Base-by-base conservation (phyloP, 306 rosid genomes). In the Inga oerstediana region DNA sequence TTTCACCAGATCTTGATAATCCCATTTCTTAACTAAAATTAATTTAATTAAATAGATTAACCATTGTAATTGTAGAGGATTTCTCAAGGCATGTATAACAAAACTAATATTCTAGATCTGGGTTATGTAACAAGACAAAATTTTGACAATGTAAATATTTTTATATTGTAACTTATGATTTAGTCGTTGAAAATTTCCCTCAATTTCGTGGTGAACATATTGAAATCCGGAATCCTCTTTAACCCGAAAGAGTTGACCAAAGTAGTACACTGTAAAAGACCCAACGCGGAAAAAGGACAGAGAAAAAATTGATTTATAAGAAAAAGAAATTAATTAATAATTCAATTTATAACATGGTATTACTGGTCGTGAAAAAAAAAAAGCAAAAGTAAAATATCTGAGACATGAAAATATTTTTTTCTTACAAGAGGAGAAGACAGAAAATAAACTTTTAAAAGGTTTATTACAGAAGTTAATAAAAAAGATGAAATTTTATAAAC, bases 21-120 rank as follows among this genome's bases (percentile, higher is more conserved):
- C 68, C 35, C 12, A 24, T 62, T 62, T 12, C 37, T 30, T 24
- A 10, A 12, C 30, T 27, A 0, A 61, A 61, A 61, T 22, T 61
- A 61, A 61, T 61, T 10, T 3, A 24, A 24, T 24, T 3, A 3
- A 24, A 24, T 24, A 61, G 67, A 27, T 62, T 62, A 62, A 62
- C 16, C 37, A 10, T 62, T 27, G 2, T 11, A 10, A 62, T 24
- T 10, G 68, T 3, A 24, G 46, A 32, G 12, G 68, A 79, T 59
- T 69, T 43, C 59, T 72, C 43, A 58, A 43, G 8, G 78, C 67
- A 48, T 52, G 66, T 4, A 54, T 54, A 54, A 54, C 10, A 22
- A 54, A 22, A 49, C 22, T 79, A 66, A 82, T 75, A 69, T 82
- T 58, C 86, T 71, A 34, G 27, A 71, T 34, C 0, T 20, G 1